These are phyloP conservation scores for Thuja plicata DNA, from an alignment of 83 land plant genomes.

Conservation along the genomic window DNA sequence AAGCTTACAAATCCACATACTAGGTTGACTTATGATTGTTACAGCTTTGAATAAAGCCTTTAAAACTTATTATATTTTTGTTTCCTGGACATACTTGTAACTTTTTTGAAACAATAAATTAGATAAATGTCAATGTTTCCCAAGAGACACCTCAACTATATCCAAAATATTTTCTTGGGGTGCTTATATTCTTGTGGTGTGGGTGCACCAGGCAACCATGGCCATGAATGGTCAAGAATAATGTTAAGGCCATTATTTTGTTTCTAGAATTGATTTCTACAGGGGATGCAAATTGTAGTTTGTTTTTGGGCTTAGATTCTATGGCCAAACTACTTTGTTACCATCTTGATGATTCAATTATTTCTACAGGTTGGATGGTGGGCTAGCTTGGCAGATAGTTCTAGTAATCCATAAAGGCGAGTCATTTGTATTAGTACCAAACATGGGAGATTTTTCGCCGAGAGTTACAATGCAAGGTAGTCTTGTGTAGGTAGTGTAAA, in stretches of 20 bases:
- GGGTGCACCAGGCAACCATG: too few relatives aligned
- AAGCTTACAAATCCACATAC: neutral
- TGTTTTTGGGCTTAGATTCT: neutral
- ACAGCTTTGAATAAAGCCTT: neutral
- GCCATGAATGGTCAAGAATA: too few relatives aligned
- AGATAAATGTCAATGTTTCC: too few relatives aligned
- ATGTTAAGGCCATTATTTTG: too few relatives aligned
- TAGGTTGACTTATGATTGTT: too few relatives aligned
- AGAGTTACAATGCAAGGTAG: conserved; percentile 72
- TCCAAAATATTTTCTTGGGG: too few relatives aligned
- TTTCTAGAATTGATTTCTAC: neutral
- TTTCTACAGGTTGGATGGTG: conserved; percentile 76
- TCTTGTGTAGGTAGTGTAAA: conserved; percentile 8
- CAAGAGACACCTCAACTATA: too few relatives aligned
- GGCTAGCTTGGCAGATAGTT: conserved; percentile 58
- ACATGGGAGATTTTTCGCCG: conserved; percentile 75
- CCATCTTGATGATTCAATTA: neutral
- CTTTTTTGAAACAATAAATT: too few relatives aligned
- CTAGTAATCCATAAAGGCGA: conserved; percentile 52
- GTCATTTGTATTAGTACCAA: conserved; percentile 63
- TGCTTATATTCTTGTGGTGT: too few relatives aligned
- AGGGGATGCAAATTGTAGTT: neutral
- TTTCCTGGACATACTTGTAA: too few relatives aligned
- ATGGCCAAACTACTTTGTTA: neutral
- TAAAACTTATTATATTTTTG: neutral